A percentile compares a stretch with the other conserved stretches of the same genome.
phyloP scores from a whole-genome alignment of 176 grass and related monocot species.

The Chloris gayana region DNA sequence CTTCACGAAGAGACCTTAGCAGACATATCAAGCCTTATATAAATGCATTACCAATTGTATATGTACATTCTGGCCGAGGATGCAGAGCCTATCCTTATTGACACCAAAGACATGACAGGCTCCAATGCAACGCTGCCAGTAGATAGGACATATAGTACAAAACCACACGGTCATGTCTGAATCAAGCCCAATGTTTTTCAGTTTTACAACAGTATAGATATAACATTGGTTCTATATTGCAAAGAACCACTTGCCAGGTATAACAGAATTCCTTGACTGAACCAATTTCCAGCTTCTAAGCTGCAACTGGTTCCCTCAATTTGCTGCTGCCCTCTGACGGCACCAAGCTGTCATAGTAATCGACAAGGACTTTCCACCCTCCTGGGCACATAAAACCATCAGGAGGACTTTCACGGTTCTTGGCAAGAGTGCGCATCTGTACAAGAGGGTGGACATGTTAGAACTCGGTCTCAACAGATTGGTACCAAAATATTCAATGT shows the following conservation, averaged over 20 bases:
- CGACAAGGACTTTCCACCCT: constrained; percentile 91
- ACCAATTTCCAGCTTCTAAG: constrained; percentile 41
- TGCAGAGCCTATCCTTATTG: constrained; percentile 43
- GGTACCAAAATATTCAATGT: constrained; percentile 13
- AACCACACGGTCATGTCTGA: neutral
- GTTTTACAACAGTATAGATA: constrained; percentile 42
- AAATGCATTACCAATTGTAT: constrained; percentile 33
- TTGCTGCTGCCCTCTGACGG: constrained; percentile 53
- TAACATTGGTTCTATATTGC: constrained; percentile 45
- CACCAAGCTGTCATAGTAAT: constrained; percentile 79
- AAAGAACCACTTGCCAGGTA: constrained; percentile 36
- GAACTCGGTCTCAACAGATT: neutral
- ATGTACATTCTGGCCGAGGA: constrained; percentile 46
- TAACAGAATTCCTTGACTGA: constrained; percentile 17
- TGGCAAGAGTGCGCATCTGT: constrained; percentile 91
- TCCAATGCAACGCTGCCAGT: constrained; percentile 30
- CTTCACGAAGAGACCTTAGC: constrained; percentile 1
- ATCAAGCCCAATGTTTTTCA: constrained; percentile 36
- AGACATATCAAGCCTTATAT: constrained; percentile 25
- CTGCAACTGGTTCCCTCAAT: constrained; percentile 69
- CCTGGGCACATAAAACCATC: constrained; percentile 98
- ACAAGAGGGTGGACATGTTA: constrained; percentile 22
- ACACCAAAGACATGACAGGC: constrained; percentile 24
- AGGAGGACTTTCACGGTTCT: constrained; percentile 76
- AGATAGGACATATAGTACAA: constrained; percentile 30